Conservation (phyloP, 495 filamentous ascomycete species). For the Sabuloglossum arenarium region DNA sequence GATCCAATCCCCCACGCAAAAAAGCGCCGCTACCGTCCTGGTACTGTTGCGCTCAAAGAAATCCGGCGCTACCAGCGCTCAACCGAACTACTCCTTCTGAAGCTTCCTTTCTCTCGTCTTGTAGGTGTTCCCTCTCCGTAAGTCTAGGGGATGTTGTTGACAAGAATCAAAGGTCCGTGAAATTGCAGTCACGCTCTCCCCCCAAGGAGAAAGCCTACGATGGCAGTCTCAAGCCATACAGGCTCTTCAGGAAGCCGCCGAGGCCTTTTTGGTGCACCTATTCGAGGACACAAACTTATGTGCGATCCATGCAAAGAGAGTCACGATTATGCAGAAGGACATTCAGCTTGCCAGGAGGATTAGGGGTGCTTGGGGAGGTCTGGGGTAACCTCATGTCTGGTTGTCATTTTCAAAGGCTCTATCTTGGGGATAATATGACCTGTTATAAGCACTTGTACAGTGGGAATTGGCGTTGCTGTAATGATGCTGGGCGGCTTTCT, state of each 20-base stretch:
- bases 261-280: conserved; percentile 81
- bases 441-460: too few relatives aligned
- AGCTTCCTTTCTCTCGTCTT: conserved; percentile 70
- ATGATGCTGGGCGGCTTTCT: background rate
- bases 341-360: conserved; percentile 79
- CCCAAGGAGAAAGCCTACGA: conserved; percentile 38
- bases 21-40: conserved; percentile 58
- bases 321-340: conserved; percentile 96
- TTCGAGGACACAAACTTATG: conserved; percentile 94
- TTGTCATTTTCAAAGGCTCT: background rate
- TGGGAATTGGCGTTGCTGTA: background rate
- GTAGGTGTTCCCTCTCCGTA: conserved; percentile 25
- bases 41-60: conserved; percentile 67
- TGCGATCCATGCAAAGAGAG: conserved; percentile 85
- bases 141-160: background rate
- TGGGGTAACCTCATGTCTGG: conserved; percentile 23
- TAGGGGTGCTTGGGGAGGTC: conserved; percentile 45
- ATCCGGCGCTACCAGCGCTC: conserved; percentile 67
- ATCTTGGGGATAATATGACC: background rate
- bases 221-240: conserved; percentile 88
- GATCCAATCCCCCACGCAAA: conserved; percentile 44
- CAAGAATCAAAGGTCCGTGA: conserved; percentile 45
- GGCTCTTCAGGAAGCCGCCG: conserved; percentile 78
- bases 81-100: conserved; percentile 61
- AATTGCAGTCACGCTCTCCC: conserved; percentile 42